Evolutionary conservation across 495 filamentous ascomycete species (phyloP).

Genomic region (Lichina pygmaea): DNA sequence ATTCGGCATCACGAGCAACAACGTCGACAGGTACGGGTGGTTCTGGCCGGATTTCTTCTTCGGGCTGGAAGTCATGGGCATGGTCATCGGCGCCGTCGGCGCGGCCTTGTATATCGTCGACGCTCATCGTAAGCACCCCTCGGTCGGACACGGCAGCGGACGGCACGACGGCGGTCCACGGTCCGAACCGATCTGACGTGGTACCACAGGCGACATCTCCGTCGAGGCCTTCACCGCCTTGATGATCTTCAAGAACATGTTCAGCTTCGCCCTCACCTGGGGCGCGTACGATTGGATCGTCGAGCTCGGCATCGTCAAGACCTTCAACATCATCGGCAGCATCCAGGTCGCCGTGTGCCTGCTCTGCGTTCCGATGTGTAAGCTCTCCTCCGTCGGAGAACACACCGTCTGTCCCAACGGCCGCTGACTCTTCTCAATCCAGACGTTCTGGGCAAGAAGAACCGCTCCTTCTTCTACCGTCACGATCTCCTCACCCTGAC

Average conservation of each 20-base stretch:
- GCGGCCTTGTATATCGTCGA: slow-evolving; percentile 82
- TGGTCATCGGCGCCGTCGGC: slow-evolving; percentile 74
- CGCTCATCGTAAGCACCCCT: slow-evolving; percentile 44
- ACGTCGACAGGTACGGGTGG: slow-evolving; percentile 36
- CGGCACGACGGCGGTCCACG: neutral
- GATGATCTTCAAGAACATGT: slow-evolving; percentile 81
- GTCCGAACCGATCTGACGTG: neutral
- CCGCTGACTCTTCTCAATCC: neutral
- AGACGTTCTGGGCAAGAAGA: slow-evolving; percentile 66
- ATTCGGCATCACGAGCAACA: slow-evolving; percentile 41
- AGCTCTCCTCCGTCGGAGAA: slow-evolving; percentile 9
- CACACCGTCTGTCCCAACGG: neutral
- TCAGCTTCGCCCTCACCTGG: slow-evolving; percentile 66
- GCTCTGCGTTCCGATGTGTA: slow-evolving; percentile 57
- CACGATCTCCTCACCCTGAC: slow-evolving; percentile 38
- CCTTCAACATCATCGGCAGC: slow-evolving; percentile 45
- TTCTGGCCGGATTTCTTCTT: slow-evolving; percentile 22
- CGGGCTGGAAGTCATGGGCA: slow-evolving; percentile 35
- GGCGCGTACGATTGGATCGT: slow-evolving; percentile 62
- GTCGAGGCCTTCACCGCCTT: slow-evolving; percentile 81
- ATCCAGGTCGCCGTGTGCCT: slow-evolving; percentile 53
- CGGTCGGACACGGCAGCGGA: neutral
- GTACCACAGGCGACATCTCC: slow-evolving; percentile 37
- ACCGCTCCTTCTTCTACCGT: slow-evolving; percentile 40
- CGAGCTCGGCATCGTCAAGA: slow-evolving; percentile 22